Conservation (phyloP, 805 yeast species). For the Candida argentea region DNA sequence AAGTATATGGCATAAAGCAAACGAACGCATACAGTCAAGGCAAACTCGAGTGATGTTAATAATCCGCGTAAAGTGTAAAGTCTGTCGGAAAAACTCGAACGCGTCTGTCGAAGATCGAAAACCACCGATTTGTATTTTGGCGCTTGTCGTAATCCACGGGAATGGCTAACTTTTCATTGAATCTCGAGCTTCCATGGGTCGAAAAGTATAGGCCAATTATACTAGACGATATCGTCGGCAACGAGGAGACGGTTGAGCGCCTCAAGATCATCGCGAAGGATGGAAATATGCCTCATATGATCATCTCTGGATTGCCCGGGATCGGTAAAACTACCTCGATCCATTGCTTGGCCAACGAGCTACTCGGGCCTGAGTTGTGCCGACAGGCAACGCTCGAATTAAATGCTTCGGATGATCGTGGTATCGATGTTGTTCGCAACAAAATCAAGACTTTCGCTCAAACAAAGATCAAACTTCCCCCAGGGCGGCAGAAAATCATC, state of each 20-base stretch:
- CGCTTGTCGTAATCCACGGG: background rate
- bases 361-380: conserved; percentile 59
- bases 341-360: conserved; percentile 77
- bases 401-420: conserved; percentile 96
- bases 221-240: conserved; percentile 85
- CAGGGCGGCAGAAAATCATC: conserved; percentile 85
- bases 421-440: conserved; percentile 92
- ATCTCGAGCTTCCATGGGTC: conserved; percentile 47
- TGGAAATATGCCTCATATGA: conserved; percentile 96
- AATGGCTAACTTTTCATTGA: conserved; percentile 6
- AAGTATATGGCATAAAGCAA: no score
- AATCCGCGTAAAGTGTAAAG: no score
- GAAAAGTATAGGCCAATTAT: conserved; percentile 85
- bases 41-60: no score
- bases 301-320: conserved; percentile 93
- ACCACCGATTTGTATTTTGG: no score
- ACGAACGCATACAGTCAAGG: no score
- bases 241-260: conserved; percentile 79
- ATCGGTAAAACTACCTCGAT: conserved; percentile 95
- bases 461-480: conserved; percentile 77
- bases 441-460: conserved; percentile 94
- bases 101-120: no score
- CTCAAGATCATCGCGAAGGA: conserved; percentile 76
- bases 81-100: no score
- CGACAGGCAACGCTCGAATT: conserved; percentile 82